phyloP scores from a whole-genome alignment of 2,329 filamentous ascomycete genomes.

The Fusarium sacchari region DNA sequence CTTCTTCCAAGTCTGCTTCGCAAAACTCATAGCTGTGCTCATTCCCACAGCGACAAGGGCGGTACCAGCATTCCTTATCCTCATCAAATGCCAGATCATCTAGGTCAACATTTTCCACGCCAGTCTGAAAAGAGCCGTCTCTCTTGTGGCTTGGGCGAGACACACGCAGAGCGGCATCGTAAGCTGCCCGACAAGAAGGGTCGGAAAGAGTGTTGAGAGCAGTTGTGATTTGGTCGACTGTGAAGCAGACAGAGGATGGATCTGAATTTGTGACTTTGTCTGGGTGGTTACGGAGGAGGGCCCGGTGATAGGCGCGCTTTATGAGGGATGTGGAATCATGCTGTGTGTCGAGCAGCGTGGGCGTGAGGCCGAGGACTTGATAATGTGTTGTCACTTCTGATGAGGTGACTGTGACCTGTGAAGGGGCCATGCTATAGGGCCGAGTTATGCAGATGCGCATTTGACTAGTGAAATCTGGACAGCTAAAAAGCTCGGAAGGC shows the following conservation, averaged over 20 bases:
- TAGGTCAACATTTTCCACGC: slow-evolving; percentile 71
- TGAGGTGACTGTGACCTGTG: slow-evolving; percentile 3
- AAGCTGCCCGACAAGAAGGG: slow-evolving; percentile 59
- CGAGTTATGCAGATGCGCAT: neutral
- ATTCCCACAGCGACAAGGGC: slow-evolving; percentile 72
- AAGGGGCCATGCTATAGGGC: slow-evolving; percentile 13
- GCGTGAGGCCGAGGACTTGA: slow-evolving; percentile 67
- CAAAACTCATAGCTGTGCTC: slow-evolving; percentile 66
- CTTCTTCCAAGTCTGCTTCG: slow-evolving; percentile 69
- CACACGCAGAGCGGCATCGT: slow-evolving; percentile 62
- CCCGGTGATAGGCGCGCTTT: slow-evolving; percentile 71
- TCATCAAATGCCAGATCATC: slow-evolving; percentile 70
- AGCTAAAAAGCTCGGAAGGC: neutral
- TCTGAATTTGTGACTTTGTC: slow-evolving; percentile 58
- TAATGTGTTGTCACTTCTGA: slow-evolving; percentile 62
- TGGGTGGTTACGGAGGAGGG: slow-evolving; percentile 73
- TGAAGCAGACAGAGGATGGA: slow-evolving; percentile 57
- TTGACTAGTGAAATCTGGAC: neutral
- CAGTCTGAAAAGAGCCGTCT: slow-evolving; percentile 60
- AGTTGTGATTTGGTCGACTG: slow-evolving; percentile 71
- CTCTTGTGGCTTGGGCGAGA: slow-evolving; percentile 38
- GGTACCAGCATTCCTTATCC: slow-evolving; percentile 60
- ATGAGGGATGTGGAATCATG: slow-evolving; percentile 59
- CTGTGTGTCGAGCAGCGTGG: slow-evolving; percentile 56
- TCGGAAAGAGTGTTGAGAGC: slow-evolving; percentile 68